phyloP scores from a whole-genome alignment of 768 basidiomycete species.

The Tricholoma flavovirens region DNA sequence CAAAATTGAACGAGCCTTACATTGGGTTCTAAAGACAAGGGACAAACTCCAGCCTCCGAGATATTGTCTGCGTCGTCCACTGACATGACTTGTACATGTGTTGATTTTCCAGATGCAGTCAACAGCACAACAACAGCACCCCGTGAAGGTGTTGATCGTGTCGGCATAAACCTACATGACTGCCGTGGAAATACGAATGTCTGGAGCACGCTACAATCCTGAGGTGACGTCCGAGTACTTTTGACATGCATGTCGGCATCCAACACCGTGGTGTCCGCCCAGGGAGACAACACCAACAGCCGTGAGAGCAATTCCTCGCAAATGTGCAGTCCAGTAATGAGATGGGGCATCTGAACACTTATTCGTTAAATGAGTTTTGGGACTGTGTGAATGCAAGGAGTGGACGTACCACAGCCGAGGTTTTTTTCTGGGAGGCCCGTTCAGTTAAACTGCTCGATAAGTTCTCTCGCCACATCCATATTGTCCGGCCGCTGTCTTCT shows the following conservation, averaged over 20 bases:
- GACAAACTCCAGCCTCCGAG: slow-evolving; percentile 22
- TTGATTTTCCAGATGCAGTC: slow-evolving; percentile 17
- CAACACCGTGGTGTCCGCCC: slow-evolving; percentile 26
- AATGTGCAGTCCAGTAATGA: slow-evolving; percentile 25
- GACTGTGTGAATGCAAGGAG: neutral
- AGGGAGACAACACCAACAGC: slow-evolving; percentile 25
- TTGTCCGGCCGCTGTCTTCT: slow-evolving; percentile 40
- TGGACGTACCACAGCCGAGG: slow-evolving; percentile 37
- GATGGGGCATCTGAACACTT: slow-evolving; percentile 36
- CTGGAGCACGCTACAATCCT: slow-evolving; percentile 12
- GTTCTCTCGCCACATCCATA: slow-evolving; percentile 61
- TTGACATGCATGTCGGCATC: slow-evolving; percentile 22
- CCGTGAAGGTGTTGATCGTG: slow-evolving; percentile 13
- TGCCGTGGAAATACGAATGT: slow-evolving; percentile 25
- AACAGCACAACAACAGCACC: slow-evolving; percentile 23
- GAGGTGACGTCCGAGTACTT: slow-evolving; percentile 14
- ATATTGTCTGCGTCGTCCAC: slow-evolving; percentile 28
- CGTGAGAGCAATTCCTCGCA: slow-evolving; percentile 18
- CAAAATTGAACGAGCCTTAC: slow-evolving; percentile 15
- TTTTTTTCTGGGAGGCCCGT: slow-evolving; percentile 35
- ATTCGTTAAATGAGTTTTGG: slow-evolving; percentile 13
- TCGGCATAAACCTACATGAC: slow-evolving; percentile 25
- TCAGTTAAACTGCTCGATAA: slow-evolving; percentile 30
- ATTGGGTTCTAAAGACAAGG: slow-evolving; percentile 26
- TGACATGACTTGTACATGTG: slow-evolving; percentile 25